Evolutionary conservation across 371 early-diverging fungal genomes (phyloP), one percentile per base, ranked within the genome.

Genomic region (Blakeslea trispora): DNA sequence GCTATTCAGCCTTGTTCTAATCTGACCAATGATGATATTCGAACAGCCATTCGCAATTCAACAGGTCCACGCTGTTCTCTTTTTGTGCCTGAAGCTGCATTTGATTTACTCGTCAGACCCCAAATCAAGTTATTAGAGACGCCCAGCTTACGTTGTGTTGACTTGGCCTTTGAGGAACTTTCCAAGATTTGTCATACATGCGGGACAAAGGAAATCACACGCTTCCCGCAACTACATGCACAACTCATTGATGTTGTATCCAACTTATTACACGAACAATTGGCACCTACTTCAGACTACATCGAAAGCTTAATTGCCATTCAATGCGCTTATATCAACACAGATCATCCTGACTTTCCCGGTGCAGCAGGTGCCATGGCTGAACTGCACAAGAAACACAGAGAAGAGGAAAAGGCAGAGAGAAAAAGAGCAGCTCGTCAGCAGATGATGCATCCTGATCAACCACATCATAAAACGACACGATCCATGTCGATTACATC

Each of bases 291-390:
- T 0, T 81, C 87, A 0, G 71, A 75, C 14, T 92, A 90, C 59
- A 91, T 97, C 2, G 90, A 91, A 62, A 88, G 90, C 60, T 74
- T 96, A 76, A 88, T 97, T 61, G 72, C 89, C 50, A 95, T 95
- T 68, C 91, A 97, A 70, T 81, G 87, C 45, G 88, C 93, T 1
- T 97, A 95, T 64, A 94, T 97, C 66, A 94, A 93, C 64, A 96
- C 96, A 47, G 92, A 91, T 68, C 95, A 96, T 69, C 94, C 95
- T 5, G 95, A 96, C 63, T 95, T 95, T 68, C 80, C 91, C 52
- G 91, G 94, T 44, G 92, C 86, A 0, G 87, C 86, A 1, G 91
- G 91, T n/a, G 91, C 93, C 19, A 83, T 92, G 81, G 72, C 81
- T 15, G 77, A 75, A 8, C 45, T 88, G 10, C 82, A 84, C 54